Base-by-base conservation (phyloP, 345 rosid species). In the Salix purpurea region DNA sequence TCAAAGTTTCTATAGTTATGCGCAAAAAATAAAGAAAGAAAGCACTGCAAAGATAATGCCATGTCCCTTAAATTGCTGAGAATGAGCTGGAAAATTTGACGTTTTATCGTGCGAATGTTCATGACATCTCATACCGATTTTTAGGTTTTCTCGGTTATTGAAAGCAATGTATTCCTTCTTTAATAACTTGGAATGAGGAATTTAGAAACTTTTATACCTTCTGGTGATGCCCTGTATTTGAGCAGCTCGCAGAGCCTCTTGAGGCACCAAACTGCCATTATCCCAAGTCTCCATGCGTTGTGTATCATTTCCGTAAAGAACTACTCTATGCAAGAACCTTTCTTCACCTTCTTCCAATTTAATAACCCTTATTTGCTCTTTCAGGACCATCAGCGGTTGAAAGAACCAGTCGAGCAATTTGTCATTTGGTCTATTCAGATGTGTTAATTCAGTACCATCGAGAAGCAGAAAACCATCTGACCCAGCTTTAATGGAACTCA, bases 171-270 rank as follows among this genome's bases (percentile, higher is more conserved):
- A 52, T 6, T 50, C 19, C 21, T 48, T 48, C 15, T 18, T 52
- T 19, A 14, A 40, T 46, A 15, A n/a, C 21, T 28, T 70, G 36
- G 61, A 28, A 6, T 2, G 2, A 34, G 24, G 40, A 50, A 58
- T 7, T 10, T 13, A 71, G 14, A 64, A 39, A 34, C 28, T 46
- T 69, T 73, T 82, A 65, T 85, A 94, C 97, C 97, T 94, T 90
- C 97, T 89, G 64, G 90, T 86, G 68, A 94, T 89, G 69, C 96
- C 97, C 74, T 86, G 88, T 26, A 94, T 76, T 80, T 92, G 93
- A 80, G 98, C 94, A 75, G 90, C 88, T 82, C 96, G 79, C 66
- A 91, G 86, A 76, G 87, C 83, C 69, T 89, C 91, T 44, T 77
- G 76, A 74, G 95, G 91, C 5, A 78, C 64, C 28, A 77, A 23